Evolutionary conservation across 768 basidiomycete genomes (phyloP).

Genomic region (Boletus pseudopeckii): DNA sequence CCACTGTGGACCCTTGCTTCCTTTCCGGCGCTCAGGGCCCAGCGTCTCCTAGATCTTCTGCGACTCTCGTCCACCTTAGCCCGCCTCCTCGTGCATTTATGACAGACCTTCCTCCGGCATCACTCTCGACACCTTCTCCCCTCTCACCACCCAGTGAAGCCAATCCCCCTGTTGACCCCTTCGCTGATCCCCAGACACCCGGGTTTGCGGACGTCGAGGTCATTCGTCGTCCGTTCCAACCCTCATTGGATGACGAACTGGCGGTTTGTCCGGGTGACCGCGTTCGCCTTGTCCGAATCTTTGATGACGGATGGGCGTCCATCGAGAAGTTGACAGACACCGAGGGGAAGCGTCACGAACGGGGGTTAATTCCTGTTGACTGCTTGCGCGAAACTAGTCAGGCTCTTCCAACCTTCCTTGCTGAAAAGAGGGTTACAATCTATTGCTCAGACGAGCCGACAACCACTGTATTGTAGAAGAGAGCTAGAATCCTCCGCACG

Average conservation of each 20-base stretch:
- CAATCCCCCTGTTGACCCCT: constrained; percentile 29
- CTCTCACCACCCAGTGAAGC: background rate
- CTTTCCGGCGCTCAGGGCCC: background rate
- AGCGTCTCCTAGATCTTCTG: constrained; percentile 13
- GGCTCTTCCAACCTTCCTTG: constrained; percentile 46
- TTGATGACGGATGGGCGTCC: constrained; percentile 71
- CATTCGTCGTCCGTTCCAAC: constrained; percentile 54
- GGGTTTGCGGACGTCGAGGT: constrained; percentile 43
- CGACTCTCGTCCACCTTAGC: constrained; percentile 15
- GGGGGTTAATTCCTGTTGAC: constrained; percentile 67
- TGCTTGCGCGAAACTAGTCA: constrained; percentile 53
- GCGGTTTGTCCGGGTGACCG: constrained; percentile 46
- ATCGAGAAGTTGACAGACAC: constrained; percentile 43
- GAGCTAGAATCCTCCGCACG: background rate
- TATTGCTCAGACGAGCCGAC: constrained; percentile 12
- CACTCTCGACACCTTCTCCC: constrained; percentile 9
- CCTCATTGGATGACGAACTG: constrained; percentile 59
- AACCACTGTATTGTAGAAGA: background rate
- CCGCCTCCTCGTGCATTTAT: constrained; percentile 16
- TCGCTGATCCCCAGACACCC: constrained; percentile 30
- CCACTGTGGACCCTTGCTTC: background rate
- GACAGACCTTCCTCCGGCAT: constrained; percentile 13
- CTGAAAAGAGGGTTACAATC: constrained; percentile 46
- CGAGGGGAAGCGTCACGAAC: constrained; percentile 6
- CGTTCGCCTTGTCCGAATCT: constrained; percentile 51